Base-by-base conservation (phyloP, 2,329 filamentous ascomycete species). In the Sphaceloma murrayae region DNA sequence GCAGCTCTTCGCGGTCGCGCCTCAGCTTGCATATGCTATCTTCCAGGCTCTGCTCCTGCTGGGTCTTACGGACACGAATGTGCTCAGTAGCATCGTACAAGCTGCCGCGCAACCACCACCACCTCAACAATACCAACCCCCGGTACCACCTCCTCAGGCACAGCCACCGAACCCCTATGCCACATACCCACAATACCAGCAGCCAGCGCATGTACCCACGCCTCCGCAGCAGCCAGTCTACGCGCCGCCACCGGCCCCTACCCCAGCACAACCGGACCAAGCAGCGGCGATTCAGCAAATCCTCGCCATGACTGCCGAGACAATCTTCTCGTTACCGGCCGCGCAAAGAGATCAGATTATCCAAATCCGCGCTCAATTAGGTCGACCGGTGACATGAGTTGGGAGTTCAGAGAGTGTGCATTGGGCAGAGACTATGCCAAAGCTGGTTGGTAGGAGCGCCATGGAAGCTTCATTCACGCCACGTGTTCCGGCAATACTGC, bases 1-100 rank as follows among this genome's bases (percentile, higher is more conserved):
- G 0, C 85, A 94, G 58, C 77, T 96, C 30, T 76, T 98, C 31
- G 74, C 82, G 50, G 82, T 89, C 66, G 87, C 88, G 1, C 91
- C 91, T 0, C 91, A 98, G 65, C 78, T 98, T 33, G 79, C 85
- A 3, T 96, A 94, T 57, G 91, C 91, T 47, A 82, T 96, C 52
- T 96, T 96, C 67, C 89, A 96, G 65, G 84, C 88, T 17, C 74
- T 96, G 7, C 76, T 96, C 2, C 77, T 95, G 27, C 91, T 96
- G 77, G 86, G 87, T 34, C 78, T 96, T 7, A 86, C 96, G 46
- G 89, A 91, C 47, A 83, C 85, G 10, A 80, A 80, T 54, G 80
- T 87, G 2, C 79, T 96, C 45, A 76, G 81, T 50, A 80, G 82
- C 3, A 85, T 96, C 21, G 74, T 95, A 43, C 84, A 93, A 57